A percentile compares a stretch with the other conserved stretches of the same genome.
Evolutionary conservation across 495 filamentous ascomycete species (phyloP).

Genomic region (Physcia stellaris): DNA sequence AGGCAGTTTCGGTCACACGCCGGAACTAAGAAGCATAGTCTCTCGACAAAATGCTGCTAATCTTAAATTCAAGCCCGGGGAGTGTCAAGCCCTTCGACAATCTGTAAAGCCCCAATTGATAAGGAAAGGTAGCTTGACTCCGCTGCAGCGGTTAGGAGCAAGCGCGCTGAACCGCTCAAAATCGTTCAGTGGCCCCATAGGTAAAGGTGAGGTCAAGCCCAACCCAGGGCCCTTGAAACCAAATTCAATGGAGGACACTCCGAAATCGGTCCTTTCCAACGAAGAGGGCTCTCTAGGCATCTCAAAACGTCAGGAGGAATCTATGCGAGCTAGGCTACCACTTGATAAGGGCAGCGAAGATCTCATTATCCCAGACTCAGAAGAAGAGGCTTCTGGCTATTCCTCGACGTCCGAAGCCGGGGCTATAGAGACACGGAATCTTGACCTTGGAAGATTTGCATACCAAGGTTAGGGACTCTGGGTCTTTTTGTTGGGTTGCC

Average conservation of each 20-base stretch:
- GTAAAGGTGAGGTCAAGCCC: not conserved
- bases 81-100: too few relatives aligned
- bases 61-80: too few relatives aligned
- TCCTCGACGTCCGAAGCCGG: not conserved
- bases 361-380: slow-evolving; percentile 54
- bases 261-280: not conserved
- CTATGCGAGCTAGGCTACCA: too few relatives aligned
- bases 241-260: not conserved
- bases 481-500: too few relatives aligned
- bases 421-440: not conserved
- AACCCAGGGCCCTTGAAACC: not conserved
- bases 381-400: slow-evolving; percentile 38
- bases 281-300: too few relatives aligned
- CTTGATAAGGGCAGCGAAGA: slow-evolving; percentile 57
- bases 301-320: too few relatives aligned
- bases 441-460: slow-evolving; percentile 12
- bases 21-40: too few relatives aligned
- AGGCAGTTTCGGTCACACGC: slow-evolving; percentile 9
- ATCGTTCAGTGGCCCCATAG: slow-evolving; percentile 13
- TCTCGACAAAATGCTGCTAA: too few relatives aligned
- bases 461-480: slow-evolving; percentile 5
- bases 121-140: slow-evolving; percentile 25
- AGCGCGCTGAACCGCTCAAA: slow-evolving; percentile 30
- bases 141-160: slow-evolving; percentile 34
- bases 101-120: slow-evolving; percentile 12